These are phyloP conservation scores for Solanum etuberosum DNA, from an alignment of 257 asterid species.

Conservation along the genomic window DNA sequence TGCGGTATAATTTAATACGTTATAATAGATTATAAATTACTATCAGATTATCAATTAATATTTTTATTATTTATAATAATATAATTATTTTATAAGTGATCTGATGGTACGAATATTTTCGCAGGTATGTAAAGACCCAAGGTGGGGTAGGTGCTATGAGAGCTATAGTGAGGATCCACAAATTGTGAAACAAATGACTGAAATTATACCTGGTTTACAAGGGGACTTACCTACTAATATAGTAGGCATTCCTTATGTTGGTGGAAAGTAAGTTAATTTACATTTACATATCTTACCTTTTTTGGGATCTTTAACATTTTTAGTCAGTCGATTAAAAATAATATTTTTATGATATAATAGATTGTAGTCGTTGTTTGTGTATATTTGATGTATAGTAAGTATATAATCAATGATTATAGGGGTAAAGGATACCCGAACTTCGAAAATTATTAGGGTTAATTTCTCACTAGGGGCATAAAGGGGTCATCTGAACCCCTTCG, in stretches of 20 bases:
- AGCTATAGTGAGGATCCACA: slow-evolving; percentile 47
- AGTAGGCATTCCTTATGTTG: slow-evolving; percentile 8
- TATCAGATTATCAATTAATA: background rate
- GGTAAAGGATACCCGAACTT: fast-evolving
- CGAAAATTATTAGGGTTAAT: background rate
- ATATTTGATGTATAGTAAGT: fast-evolving
- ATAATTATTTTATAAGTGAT: background rate
- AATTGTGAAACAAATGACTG: slow-evolving; percentile 43
- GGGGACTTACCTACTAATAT: slow-evolving; percentile 30
- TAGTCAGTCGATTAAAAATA: background rate
- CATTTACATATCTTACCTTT: background rate
- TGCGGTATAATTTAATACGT: slow-evolving; percentile 14
- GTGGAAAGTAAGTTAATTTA: background rate
- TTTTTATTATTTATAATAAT: background rate
- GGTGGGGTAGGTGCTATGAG: slow-evolving; percentile 61
- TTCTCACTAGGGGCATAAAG: background rate
- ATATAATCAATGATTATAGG: background rate
- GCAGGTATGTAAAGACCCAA: slow-evolving; percentile 31
- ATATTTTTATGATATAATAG: background rate
- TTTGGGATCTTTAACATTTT: background rate
- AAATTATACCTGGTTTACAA: slow-evolving; percentile 38
- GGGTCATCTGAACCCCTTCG: background rate
- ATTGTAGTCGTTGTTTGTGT: background rate
- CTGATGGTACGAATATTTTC: background rate
- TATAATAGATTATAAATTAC: background rate